Conservation (phyloP, 2,329 filamentous ascomycete genomes). For the Fusarium scirpi region DNA sequence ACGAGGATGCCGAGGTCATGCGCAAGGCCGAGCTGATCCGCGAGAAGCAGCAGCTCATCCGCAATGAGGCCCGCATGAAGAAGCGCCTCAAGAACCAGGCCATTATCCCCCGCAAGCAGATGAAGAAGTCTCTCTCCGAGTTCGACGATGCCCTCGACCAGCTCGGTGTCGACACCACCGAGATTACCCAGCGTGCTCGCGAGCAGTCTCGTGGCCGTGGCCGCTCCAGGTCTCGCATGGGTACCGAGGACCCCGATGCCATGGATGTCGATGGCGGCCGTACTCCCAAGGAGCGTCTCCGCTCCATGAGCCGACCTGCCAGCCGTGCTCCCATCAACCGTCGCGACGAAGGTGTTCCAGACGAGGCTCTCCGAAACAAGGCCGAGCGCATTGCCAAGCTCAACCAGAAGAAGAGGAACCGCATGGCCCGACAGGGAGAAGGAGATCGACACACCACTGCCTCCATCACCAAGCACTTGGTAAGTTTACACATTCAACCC, state of each 20-base stretch:
- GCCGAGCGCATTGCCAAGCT: conserved; percentile 90
- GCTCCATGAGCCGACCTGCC: conserved; percentile 79
- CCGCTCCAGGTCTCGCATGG: conserved; percentile 73
- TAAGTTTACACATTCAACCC: conserved; percentile 61
- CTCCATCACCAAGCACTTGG: conserved; percentile 88
- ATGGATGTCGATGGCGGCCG: conserved; percentile 76
- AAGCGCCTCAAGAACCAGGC: conserved; percentile 98
- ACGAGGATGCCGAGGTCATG: conserved; percentile 86
- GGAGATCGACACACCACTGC: conserved; percentile 90
- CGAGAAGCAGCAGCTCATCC: conserved; percentile 91
- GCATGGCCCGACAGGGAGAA: conserved; percentile 96
- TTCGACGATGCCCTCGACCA: conserved; percentile 88
- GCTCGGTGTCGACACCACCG: conserved; percentile 85
- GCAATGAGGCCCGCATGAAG: conserved; percentile 94
- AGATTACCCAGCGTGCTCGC: conserved; percentile 79
- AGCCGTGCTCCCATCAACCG: conserved; percentile 76
- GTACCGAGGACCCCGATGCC: conserved; percentile 72
- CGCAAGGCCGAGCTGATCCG: conserved; percentile 96
- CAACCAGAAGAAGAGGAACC: conserved; percentile 98
- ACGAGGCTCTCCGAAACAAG: conserved; percentile 75
- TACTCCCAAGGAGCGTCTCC: conserved; percentile 67
- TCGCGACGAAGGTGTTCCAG: conserved; percentile 80
- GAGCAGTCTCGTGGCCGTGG: conserved; percentile 74
- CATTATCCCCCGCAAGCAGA: conserved; percentile 85
- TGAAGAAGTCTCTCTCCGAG: conserved; percentile 84